Base-by-base conservation (phyloP, 345 rosid genomes). In the Linum trigynum region DNA sequence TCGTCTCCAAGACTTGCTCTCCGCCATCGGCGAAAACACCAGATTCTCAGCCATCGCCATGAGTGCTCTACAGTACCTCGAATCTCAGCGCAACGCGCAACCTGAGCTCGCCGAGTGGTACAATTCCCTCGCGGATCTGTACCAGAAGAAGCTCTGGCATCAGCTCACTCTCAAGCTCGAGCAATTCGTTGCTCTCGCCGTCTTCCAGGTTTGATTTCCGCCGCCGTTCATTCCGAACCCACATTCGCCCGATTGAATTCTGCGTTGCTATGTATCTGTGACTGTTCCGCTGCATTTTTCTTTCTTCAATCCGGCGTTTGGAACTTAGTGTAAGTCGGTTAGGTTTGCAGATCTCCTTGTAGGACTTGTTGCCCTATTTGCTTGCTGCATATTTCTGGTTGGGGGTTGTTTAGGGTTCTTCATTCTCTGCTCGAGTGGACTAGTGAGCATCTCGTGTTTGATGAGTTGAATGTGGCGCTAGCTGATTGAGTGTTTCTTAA, bases 141-240 rank as follows among this genome's bases (percentile, higher is more conserved):
- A 95, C 75, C 89, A 89, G 83, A 86, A 79, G 85, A 95, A 95
- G 90, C 99, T 95, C n/a, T 95, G 99, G 97, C 96, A 95, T 69
- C 96, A 95, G 77, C 97, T 95, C 70, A 83, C 97, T 74, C 83
- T 88, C 75, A 95, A 95, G 88, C 97, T 95, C 43, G 97, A 95
- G 58, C 92, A 89, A 83, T 91, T 95, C 84, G 85, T 91, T 35
- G 84, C 97, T 58, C 97, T 83, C 74, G 69, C 95, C 41, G 84
- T 83, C 67, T 86, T 83, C 65, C 95, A 91, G 97, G 97, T 91
- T 57, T 8, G 5, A 38, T 45, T 16, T 64, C 37, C 17, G 8
- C 10, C 38, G 38, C 50, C 3, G 3, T 45, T 55, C 42, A 0
- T n/a, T 38, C 6, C 38, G 32, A 3, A 7, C 2, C 53, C 17